Base-by-base conservation (phyloP, 2,329 filamentous ascomycete species). In the Stemphylium lycopersici region DNA sequence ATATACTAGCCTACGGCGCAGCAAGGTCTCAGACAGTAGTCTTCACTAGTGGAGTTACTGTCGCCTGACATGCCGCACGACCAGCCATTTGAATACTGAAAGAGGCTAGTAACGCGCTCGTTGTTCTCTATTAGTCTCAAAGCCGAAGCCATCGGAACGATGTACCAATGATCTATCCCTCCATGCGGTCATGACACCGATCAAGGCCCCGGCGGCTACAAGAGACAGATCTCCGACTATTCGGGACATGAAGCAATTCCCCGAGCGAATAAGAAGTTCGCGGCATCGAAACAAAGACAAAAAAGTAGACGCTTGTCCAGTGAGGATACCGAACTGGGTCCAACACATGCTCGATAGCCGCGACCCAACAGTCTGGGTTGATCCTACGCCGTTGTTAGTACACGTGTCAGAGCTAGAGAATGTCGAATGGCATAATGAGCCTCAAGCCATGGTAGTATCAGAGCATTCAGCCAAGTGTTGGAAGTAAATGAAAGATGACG, bases 331-430 rank as follows among this genome's bases (percentile, higher is more conserved):
- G 34, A 43, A 41, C 22, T 16, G 26, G 46, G 38, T 42, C 34
- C 20, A 48, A 42, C 24, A 32, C 47, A 41, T 31, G 42, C 33
- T 42, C 20, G 22, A 52, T 64, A 63, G 63, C 62, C 63, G 58
- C 61, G 56, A 48, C 51, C 54, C 41, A 26, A 39, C 47, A 55
- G 45, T 10, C 34, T 29, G 45, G 26, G 43, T 41, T 45, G 47
- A 29, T 42, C 41, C 40, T 55, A 44, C 45, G 56, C 51, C 48
- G 54, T 49, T 43, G 43, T 47, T 52, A 40, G 49, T 51, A 62
- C 49, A 64, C 59, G 61, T 67, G 59, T 58, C 61, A 61, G 53
- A 53, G 40, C 42, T 46, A 20, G 38, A 13, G 24, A 51, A 41
- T 34, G 29, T 40, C 50, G 50, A 61, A 63, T 63, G 7, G 18